Conservation (phyloP, 1,284 basidiomycete genomes). For the Tilletiopsis washingtonensis region DNA sequence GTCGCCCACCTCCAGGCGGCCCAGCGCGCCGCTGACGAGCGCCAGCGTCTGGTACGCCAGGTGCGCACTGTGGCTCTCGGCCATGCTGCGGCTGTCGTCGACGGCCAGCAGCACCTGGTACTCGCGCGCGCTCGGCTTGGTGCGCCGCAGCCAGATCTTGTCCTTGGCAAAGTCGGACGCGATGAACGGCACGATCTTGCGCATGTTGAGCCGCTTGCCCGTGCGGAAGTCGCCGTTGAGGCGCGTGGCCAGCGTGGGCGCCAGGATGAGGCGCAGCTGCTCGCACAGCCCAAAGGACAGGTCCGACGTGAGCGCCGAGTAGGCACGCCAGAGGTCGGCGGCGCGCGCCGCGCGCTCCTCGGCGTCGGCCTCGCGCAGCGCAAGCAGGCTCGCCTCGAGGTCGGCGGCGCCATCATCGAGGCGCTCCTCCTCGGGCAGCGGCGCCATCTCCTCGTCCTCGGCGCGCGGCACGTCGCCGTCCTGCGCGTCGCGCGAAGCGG, state of each 20-base stretch:
- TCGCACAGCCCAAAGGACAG: constrained; percentile 72
- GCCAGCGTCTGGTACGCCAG: constrained; percentile 91
- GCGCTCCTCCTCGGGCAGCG: constrained; percentile 30
- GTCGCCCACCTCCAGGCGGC: constrained; percentile 87
- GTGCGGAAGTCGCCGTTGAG: constrained; percentile 96
- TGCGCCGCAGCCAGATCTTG: constrained; percentile 96
- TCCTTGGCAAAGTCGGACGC: constrained; percentile 99
- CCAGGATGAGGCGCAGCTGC: constrained; percentile 90
- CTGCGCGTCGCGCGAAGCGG: constrained; percentile 52
- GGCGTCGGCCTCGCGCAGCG: constrained; percentile 52
- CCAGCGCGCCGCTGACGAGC: constrained; percentile 81
- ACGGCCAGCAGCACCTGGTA: constrained; percentile 92
- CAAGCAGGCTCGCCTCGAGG: constrained; percentile 11
- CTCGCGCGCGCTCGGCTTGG: constrained; percentile 84
- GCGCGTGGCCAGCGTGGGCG: constrained; percentile 87
- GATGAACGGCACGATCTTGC: constrained; percentile 96
- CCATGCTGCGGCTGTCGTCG: constrained; percentile 95
- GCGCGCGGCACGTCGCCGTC: constrained; percentile 14
- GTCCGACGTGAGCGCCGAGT: constrained; percentile 81
- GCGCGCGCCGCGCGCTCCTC: constrained; percentile 57
- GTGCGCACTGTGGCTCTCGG: constrained; percentile 83
- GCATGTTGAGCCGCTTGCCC: constrained; percentile 97
- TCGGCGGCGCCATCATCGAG: constrained; percentile 36
- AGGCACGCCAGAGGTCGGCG: constrained; percentile 78
- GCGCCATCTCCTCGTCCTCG: constrained; percentile 12